Evolutionary conservation across 2,329 filamentous ascomycete genomes (phyloP), one percentile per base, ranked within the genome.

Genomic region (Pseudogymnoascus sp.): DNA sequence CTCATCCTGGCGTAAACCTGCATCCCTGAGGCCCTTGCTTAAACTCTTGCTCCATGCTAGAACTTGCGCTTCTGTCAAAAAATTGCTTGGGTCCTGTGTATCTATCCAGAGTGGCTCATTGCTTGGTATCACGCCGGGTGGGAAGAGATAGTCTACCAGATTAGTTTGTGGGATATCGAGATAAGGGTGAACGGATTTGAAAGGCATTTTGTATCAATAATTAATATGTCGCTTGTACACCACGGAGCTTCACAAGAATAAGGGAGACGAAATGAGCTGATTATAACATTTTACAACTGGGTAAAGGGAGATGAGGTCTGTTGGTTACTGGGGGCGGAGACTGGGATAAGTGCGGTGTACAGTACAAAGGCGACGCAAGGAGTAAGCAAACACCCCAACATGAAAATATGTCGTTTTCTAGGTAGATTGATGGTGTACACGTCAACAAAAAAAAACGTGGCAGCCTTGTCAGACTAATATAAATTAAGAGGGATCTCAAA

Each of bases 51-150:
- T 75, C 81, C 81, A 84, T 74, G 73, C 69, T 31, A 84, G 68
- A 23, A 79, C 71, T 68, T 82, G 76, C 33, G 73, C 74, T 0
- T 80, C 78, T 0, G 80, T 82, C 8, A 85, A 72, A 60, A 73
- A 76, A 21, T 75, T 73, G 8, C 68, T 67, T 2, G 78, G 72
- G 60, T 83, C 74, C 62, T 76, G 76, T 42, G 80, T 77, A 70
- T 85, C 80, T 62, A 82, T 76, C 82, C 82, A 85, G 65, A 84
- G 72, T 6, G 82, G 80, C 38, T 79, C 74, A 10, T 61, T 80
- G 72, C 33, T 79, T 77, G 19, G 74, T 70, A 15, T 69, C 63
- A 62, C 71, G 63, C 69, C 69, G 80, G 82, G 67, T 73, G 78
- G 72, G 60, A 70, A 71, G 4, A 70, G 62, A 50, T 70, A 71